Conservation (phyloP, 2,329 filamentous ascomycete species). For the Didymella arachidicola region DNA sequence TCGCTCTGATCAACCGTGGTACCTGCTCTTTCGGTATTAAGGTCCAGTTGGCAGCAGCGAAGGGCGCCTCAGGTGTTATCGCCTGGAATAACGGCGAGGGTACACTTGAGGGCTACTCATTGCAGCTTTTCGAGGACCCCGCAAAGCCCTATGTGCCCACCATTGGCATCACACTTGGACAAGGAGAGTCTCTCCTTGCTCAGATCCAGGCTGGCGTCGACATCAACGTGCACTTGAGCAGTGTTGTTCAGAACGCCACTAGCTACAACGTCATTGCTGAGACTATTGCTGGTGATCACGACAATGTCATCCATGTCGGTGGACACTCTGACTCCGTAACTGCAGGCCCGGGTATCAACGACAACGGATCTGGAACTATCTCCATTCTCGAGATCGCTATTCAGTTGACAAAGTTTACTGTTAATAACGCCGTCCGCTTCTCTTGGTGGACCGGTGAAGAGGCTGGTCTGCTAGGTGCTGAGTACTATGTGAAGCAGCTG, state of each 20-base stretch:
- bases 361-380: slow-evolving; percentile 75
- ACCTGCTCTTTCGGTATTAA: slow-evolving; percentile 76
- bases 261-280: slow-evolving; percentile 66
- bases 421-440: slow-evolving; percentile 73
- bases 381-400: slow-evolving; percentile 67
- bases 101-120: slow-evolving; percentile 54
- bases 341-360: slow-evolving; percentile 75
- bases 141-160: slow-evolving; percentile 67
- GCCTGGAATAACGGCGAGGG: slow-evolving; percentile 75
- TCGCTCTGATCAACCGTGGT: slow-evolving; percentile 76
- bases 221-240: slow-evolving; percentile 39
- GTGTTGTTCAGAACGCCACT: slow-evolving; percentile 34
- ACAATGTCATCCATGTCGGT: slow-evolving; percentile 65
- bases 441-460: slow-evolving; percentile 71
- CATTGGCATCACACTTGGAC: slow-evolving; percentile 69
- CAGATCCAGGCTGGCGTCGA: slow-evolving; percentile 57
- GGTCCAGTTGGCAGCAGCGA: slow-evolving; percentile 64
- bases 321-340: slow-evolving; percentile 69
- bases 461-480: slow-evolving; percentile 67
- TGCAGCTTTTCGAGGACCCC: slow-evolving; percentile 63
- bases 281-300: slow-evolving; percentile 64
- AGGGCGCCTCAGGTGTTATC: slow-evolving; percentile 71
- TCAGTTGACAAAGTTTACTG: slow-evolving; percentile 72
- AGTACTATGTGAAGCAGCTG: slow-evolving; percentile 63
- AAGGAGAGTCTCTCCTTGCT: slow-evolving; percentile 64